These are phyloP conservation scores for Meredithiella fracta DNA, from an alignment of 2,329 filamentous ascomycete genomes.

Conservation along the genomic window DNA sequence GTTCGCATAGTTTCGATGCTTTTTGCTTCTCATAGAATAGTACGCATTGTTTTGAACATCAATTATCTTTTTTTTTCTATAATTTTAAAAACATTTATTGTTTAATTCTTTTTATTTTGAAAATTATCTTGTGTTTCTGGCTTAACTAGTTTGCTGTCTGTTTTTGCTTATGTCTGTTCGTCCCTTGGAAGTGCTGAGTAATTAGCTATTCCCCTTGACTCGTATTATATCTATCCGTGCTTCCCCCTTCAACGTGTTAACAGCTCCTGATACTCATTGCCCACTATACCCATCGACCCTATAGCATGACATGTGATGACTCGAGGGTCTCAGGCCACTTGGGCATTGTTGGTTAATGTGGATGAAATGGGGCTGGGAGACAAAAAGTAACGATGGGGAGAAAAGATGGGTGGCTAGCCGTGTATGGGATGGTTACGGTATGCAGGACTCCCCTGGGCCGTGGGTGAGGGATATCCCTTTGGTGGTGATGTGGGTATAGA, in stretches of 20 bases:
- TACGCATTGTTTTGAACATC: constrained; percentile 1
- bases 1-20: constrained; percentile 2
- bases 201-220: not conserved
- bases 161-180: not conserved
- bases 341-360: not conserved
- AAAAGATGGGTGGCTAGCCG: no score
- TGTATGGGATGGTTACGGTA: no score
- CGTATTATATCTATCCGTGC: not conserved
- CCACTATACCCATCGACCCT: no score
- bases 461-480: no score
- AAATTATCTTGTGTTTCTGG: not conserved
- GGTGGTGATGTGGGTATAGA: no score
- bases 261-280: no score
- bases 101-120: no score
- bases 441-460: no score
- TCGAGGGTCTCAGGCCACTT: not conserved
- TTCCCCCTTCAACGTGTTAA: not conserved
- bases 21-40: not conserved
- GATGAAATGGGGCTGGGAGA: no score
- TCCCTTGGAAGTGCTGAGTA: no score
- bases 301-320: no score
- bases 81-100: not conserved
- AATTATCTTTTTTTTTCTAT: not conserved
- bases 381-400: no score
- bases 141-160: not conserved